A percentile compares a stretch with the other conserved stretches of the same genome.
These are phyloP conservation scores for Cardamine occulta DNA, from an alignment of 345 rosid species.

Conservation along the genomic window DNA sequence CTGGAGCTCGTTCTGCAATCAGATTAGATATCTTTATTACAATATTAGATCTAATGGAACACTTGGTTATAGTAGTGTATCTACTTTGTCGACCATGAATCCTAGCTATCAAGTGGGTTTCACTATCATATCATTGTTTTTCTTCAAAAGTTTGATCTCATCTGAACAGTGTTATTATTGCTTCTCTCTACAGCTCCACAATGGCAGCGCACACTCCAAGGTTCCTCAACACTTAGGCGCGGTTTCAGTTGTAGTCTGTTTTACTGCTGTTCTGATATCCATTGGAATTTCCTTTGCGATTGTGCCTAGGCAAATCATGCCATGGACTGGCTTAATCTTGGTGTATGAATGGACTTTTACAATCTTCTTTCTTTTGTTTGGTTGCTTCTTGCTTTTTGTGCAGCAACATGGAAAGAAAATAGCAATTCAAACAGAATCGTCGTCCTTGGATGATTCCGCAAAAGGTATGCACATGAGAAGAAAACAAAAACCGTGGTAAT, in stretches of 20 bases:
- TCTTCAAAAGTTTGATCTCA: not conserved
- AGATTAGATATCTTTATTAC: slow-evolving; percentile 64
- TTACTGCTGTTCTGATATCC: slow-evolving; percentile 55
- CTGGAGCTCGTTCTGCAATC: slow-evolving; percentile 62
- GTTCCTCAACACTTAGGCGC: slow-evolving; percentile 78
- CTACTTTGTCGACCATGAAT: slow-evolving; percentile 53
- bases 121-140: not conserved
- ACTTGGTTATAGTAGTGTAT: slow-evolving; percentile 57
- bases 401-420: slow-evolving; percentile 65
- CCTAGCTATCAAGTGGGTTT: slow-evolving; percentile 59
- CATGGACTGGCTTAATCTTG: slow-evolving; percentile 91
- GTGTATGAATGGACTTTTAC: slow-evolving; percentile 93
- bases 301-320: slow-evolving; percentile 89
- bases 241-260: slow-evolving; percentile 62
- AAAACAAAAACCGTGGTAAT: not conserved
- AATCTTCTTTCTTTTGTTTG: slow-evolving; percentile 65
- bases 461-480: slow-evolving; percentile 58
- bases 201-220: slow-evolving; percentile 53
- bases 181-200: slow-evolving; percentile 47
- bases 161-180: slow-evolving; percentile 15
- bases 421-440: slow-evolving; percentile 57
- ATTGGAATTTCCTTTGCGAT: slow-evolving; percentile 63
- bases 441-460: slow-evolving; percentile 61
- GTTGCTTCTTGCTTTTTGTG: slow-evolving; percentile 69
- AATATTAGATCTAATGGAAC: slow-evolving; percentile 59